Evolutionary conservation across 495 filamentous ascomycete species (phyloP).

Genomic region (Symbiotaphrina buchneri): DNA sequence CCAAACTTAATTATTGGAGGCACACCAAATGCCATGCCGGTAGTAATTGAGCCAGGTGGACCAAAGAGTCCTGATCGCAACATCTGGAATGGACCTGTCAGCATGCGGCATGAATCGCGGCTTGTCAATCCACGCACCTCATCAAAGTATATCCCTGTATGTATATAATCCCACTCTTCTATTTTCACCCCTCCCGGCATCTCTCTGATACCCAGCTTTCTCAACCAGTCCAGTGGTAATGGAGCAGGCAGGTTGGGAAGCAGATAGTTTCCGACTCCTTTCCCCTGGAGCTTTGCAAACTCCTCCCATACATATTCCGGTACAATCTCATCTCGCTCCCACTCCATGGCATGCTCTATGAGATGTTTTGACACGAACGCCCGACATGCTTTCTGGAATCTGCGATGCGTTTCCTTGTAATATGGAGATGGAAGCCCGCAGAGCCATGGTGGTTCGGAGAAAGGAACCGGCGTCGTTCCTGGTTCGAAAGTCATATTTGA

Average conservation of each 20-base stretch:
- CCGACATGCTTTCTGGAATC: constrained; percentile 46
- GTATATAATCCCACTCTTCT: constrained; percentile 54
- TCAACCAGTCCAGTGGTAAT: constrained; percentile 42
- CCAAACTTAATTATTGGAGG: constrained; percentile 50
- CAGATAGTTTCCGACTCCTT: constrained; percentile 42
- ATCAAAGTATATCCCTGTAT: constrained; percentile 43
- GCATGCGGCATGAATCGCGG: too few species aligned
- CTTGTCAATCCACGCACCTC: constrained; percentile 17
- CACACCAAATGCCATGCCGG: constrained; percentile 48
- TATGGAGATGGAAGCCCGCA: constrained; percentile 46
- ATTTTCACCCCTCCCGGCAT: constrained; percentile 43
- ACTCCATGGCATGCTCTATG: constrained; percentile 35
- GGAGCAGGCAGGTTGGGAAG: constrained; percentile 41
- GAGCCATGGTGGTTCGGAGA: constrained; percentile 54
- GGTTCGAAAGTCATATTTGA: too few species aligned
- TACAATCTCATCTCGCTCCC: constrained; percentile 36
- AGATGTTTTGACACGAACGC: constrained; percentile 38
- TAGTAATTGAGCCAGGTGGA: constrained; percentile 33
- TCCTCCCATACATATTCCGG: constrained; percentile 34
- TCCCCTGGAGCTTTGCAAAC: constrained; percentile 36
- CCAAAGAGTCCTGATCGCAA: constrained; percentile 38
- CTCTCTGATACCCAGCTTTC: constrained; percentile 36
- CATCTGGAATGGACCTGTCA: too few species aligned
- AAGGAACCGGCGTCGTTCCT: constrained; percentile 42
- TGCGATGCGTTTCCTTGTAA: constrained; percentile 32